Percentiles rank a stretch among this genome's conserved stretches.
phyloP scores from a whole-genome alignment of 768 basidiomycete species.

The Naematelia aurantialba region DNA sequence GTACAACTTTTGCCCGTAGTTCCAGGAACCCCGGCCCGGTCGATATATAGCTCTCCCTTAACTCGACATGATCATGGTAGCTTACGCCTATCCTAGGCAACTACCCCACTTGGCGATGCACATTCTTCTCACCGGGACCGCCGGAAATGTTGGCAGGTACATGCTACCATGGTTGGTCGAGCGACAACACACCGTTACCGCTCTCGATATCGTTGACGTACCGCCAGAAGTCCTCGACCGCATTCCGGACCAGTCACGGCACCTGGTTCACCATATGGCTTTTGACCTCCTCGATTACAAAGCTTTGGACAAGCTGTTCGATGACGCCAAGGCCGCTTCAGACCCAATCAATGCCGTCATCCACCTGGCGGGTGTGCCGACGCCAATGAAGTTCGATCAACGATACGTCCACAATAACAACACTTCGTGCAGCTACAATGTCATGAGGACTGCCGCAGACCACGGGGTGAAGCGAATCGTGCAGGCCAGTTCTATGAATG shows the following conservation, averaged over 20 bases:
- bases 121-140: conserved; percentile 20
- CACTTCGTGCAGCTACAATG: conserved; percentile 36
- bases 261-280: no score
- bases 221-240: conserved; percentile 7
- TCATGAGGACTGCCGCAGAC: conserved; percentile 35
- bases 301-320: conserved; percentile 20
- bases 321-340: neutral
- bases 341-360: conserved; percentile 29
- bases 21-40: no score
- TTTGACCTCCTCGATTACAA: conserved; percentile 13
- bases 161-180: no score
- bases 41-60: no score
- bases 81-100: no score
- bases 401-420: conserved; percentile 39
- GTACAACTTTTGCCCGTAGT: no score
- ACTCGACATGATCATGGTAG: no score
- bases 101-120: conserved; percentile 15
- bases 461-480: conserved; percentile 35
- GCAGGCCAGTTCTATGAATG: conserved; percentile 46
- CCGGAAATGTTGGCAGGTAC: conserved; percentile 16
- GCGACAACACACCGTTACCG: conserved; percentile 16
- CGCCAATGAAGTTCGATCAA: conserved; percentile 19
- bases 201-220: conserved; percentile 16
- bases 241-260: conserved; percentile 5
- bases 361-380: conserved; percentile 41